phyloP scores from a whole-genome alignment of 192 early-diverging fungal species.

The Entomortierella lignicola region DNA sequence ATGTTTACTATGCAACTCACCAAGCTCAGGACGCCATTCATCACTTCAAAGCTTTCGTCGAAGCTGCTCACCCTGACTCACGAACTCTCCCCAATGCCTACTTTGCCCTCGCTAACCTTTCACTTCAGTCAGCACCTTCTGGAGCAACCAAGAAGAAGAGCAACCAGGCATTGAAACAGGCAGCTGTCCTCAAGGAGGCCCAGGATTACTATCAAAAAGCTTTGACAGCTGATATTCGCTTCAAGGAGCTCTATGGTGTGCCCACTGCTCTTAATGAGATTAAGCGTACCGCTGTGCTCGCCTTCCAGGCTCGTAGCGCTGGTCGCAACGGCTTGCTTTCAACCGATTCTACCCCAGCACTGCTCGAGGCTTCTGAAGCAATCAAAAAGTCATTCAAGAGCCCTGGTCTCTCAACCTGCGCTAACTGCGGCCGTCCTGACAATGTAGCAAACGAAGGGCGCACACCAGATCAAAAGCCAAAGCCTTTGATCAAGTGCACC shows the following conservation, averaged over 20 bases:
- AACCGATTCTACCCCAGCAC: slow-evolving; percentile 46
- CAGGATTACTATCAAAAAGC: slow-evolving; percentile 60
- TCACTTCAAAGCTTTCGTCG: slow-evolving; percentile 61
- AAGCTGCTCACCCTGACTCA: slow-evolving; percentile 62
- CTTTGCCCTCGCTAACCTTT: slow-evolving; percentile 61
- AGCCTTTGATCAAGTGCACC: slow-evolving; percentile 62
- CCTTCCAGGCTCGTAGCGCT: slow-evolving; percentile 54
- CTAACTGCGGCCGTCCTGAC: slow-evolving; percentile 58
- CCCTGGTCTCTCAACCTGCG: slow-evolving; percentile 55
- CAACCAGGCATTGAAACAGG: slow-evolving; percentile 55
- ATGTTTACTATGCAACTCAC: slow-evolving; percentile 53
- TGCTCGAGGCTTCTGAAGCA: slow-evolving; percentile 34
- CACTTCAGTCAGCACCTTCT: slow-evolving; percentile 39
- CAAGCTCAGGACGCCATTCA: slow-evolving; percentile 57
- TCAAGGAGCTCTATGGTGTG: slow-evolving; percentile 65
- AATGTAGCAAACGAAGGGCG: slow-evolving; percentile 49
- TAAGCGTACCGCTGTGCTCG: slow-evolving; percentile 59
- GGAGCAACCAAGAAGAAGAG: slow-evolving; percentile 55
- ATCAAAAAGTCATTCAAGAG: slow-evolving; percentile 53
- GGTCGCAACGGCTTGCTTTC: slow-evolving; percentile 33
- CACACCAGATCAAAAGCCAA: slow-evolving; percentile 46
- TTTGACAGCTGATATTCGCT: slow-evolving; percentile 61
- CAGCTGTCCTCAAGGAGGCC: slow-evolving; percentile 53
- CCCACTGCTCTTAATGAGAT: slow-evolving; percentile 60
- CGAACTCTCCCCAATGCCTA: slow-evolving; percentile 62